Percentiles rank a stretch among this genome's conserved stretches.
Conservation (phyloP, 805 yeast genomes). For the Candida namnaoensis region DNA sequence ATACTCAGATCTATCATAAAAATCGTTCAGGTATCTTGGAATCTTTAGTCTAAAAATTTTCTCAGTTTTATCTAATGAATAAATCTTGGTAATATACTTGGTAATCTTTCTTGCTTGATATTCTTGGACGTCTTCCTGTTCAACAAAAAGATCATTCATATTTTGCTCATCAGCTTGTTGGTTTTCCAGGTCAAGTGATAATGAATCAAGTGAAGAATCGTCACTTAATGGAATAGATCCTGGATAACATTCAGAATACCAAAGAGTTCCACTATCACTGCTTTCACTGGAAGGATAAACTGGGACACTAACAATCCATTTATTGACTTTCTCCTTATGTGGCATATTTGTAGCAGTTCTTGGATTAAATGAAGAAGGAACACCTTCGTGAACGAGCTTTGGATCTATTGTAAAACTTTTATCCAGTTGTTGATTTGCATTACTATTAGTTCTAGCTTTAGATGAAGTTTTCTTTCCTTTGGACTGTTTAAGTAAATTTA, state of each 20-base stretch:
- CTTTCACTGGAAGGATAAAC: constrained; percentile 16
- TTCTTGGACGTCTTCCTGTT: constrained; percentile 38
- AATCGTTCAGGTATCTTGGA: not conserved
- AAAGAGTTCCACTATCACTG: constrained; percentile 5
- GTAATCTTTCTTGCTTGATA: constrained; percentile 47
- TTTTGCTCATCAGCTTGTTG: not conserved
- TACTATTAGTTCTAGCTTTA: too few relatives aligned
- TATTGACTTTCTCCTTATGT: constrained; percentile 52
- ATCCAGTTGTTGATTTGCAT: too few relatives aligned
- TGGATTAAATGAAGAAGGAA: constrained; percentile 52
- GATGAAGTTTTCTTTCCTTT: too few relatives aligned
- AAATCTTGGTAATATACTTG: constrained; percentile 28
- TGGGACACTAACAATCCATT: constrained; percentile 59
- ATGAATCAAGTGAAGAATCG: not conserved
- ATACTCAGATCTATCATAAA: not conserved
- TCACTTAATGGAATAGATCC: constrained; percentile 25
- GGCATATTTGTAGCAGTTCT: constrained; percentile 56
- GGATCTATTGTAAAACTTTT: too few relatives aligned
- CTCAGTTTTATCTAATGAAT: constrained; percentile 18
- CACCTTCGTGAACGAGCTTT: constrained; percentile 3
- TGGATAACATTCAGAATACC: constrained; percentile 41
- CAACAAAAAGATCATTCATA: constrained; percentile 21
- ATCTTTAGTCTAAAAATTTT: not conserved
- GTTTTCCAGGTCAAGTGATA: not conserved
- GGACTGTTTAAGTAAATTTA: too few relatives aligned